Percentiles rank a stretch among this genome's conserved stretches.
These are phyloP conservation scores for Yamadazyma dushanensis DNA, from an alignment of 1,139 yeast species.

Conservation along the genomic window DNA sequence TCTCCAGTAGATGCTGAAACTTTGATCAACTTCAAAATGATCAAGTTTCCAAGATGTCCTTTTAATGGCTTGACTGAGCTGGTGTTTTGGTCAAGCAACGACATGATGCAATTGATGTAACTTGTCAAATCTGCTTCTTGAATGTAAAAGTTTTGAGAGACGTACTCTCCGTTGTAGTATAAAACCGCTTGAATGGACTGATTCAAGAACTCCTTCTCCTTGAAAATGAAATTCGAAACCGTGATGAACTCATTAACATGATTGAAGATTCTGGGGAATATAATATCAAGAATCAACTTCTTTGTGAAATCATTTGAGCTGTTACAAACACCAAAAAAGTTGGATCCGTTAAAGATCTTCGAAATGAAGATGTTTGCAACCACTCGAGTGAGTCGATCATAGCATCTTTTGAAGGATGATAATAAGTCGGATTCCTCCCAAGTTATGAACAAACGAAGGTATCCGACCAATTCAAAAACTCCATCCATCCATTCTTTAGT, in stretches of 20 bases:
- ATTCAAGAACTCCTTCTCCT: slow-evolving; percentile 33
- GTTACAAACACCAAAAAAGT: slow-evolving; percentile 23
- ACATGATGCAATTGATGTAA: slow-evolving; percentile 30
- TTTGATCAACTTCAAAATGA: slow-evolving; percentile 27
- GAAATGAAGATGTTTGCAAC: slow-evolving; percentile 36
- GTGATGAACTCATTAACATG: slow-evolving; percentile 38
- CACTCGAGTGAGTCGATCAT: slow-evolving; percentile 23
- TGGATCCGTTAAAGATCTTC: slow-evolving; percentile 20
- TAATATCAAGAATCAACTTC: slow-evolving; percentile 31
- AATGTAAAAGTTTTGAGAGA: slow-evolving; percentile 28
- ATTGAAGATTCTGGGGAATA: slow-evolving; percentile 39
- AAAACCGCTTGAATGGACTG: slow-evolving; percentile 26
- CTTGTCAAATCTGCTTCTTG: slow-evolving; percentile 24
- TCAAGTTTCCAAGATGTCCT: slow-evolving; percentile 28
- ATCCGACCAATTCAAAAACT: slow-evolving; percentile 38
- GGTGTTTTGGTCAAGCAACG: slow-evolving; percentile 23
- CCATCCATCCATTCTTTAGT: slow-evolving; percentile 42
- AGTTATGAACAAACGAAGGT: slow-evolving; percentile 27
- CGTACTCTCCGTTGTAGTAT: slow-evolving; percentile 24
- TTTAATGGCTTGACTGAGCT: slow-evolving; percentile 20
- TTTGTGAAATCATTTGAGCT: slow-evolving; percentile 26
- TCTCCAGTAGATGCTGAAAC: slow-evolving; percentile 13
- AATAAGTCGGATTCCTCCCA: slow-evolving; percentile 26
- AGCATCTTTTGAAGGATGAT: slow-evolving; percentile 22
- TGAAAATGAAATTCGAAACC: slow-evolving; percentile 35